Conservation (phyloP, 192 early-diverging fungal species). For the Gryganskiella cystojenkinii region DNA sequence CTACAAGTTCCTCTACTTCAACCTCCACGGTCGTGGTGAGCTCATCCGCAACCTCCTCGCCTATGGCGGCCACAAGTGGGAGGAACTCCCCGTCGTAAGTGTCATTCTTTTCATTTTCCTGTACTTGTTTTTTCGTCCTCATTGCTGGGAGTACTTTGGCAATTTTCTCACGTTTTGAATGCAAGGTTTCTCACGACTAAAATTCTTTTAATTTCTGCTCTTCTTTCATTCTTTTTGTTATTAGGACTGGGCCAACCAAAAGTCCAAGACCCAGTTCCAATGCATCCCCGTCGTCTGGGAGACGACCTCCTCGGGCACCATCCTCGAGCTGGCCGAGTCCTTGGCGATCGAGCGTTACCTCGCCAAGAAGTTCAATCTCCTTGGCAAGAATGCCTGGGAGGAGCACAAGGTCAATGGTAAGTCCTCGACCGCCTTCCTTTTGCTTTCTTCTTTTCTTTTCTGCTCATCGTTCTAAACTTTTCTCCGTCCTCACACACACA, state of each 20-base stretch:
- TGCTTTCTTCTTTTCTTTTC: too few relatives aligned
- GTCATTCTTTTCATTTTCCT: background rate
- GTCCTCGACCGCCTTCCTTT: too few relatives aligned
- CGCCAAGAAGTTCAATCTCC: slow-evolving; percentile 29
- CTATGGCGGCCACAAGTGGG: slow-evolving; percentile 19
- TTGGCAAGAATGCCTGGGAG: slow-evolving; percentile 38
- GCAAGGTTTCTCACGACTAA: background rate
- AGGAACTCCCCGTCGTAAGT: slow-evolving; percentile 37
- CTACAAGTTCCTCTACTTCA: slow-evolving; percentile 42
- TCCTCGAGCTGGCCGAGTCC: slow-evolving; percentile 48
- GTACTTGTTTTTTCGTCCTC: background rate
- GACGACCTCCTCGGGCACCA: slow-evolving; percentile 25
- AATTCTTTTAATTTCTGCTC: background rate
- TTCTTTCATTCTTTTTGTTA: background rate
- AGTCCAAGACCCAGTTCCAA: slow-evolving; percentile 56
- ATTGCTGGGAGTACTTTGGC: background rate
- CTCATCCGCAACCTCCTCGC: slow-evolving; percentile 25
- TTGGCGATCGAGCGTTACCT: slow-evolving; percentile 51
- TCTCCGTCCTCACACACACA: too few relatives aligned
- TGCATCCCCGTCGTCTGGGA: slow-evolving; percentile 63
- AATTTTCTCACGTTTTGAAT: background rate
- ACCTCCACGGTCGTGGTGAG: slow-evolving; percentile 34
- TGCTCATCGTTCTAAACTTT: too few relatives aligned
- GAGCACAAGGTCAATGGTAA: slow-evolving; percentile 34
- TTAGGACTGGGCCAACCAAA: slow-evolving; percentile 58